Evolutionary conservation across 306 rosid genomes (phyloP), one percentile per base, ranked within the genome.

Genomic region (Sechiopsis laciniata): DNA sequence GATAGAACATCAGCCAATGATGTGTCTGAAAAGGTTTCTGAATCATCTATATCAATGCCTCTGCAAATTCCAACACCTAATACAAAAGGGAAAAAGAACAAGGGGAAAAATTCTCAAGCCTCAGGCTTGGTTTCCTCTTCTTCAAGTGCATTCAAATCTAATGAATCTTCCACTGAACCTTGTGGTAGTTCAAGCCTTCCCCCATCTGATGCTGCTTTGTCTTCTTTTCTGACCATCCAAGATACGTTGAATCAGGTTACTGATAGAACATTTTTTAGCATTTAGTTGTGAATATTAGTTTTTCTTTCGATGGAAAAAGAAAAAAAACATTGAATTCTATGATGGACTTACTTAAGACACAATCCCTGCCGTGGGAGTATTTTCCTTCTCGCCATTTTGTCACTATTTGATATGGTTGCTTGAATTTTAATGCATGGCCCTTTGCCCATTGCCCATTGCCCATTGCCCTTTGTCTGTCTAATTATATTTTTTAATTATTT

Each of bases 171-270:
- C 84, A 77, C 61, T 56, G 99, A 91, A 72, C 87, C 83, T 26
- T 81, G 62, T 63, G 93, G 93, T 53, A 78, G 72, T 88, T 70
- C 85, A 32, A 87, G 82, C 66, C 86, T 80, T 69, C 87, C 79
- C 40, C 75, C 86, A 62, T 61, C 74, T 2, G 97, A 89, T 77
- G 86, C 80, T 81, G 81, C 82, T 40, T 75, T 55, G 62, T 84
- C 91, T 80, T 95, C 88, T 83, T 66, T 89, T 77, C 42, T 82
- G 75, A 87, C 84, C 55, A 84, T 95, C 89, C 99, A 91, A 76
- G 99, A 91, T 74, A 80, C 78, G 13, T 73, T 95, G 78, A 95
- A 79, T 85, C 97, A 91, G 97, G 97, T 95, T 72, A 72, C 46
- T 73, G n/a, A 62, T 63, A 15, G 26, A 45, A 60, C 15, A 4